Conservation (phyloP, 805 yeast species). For the Citeromyces matritensis region DNA sequence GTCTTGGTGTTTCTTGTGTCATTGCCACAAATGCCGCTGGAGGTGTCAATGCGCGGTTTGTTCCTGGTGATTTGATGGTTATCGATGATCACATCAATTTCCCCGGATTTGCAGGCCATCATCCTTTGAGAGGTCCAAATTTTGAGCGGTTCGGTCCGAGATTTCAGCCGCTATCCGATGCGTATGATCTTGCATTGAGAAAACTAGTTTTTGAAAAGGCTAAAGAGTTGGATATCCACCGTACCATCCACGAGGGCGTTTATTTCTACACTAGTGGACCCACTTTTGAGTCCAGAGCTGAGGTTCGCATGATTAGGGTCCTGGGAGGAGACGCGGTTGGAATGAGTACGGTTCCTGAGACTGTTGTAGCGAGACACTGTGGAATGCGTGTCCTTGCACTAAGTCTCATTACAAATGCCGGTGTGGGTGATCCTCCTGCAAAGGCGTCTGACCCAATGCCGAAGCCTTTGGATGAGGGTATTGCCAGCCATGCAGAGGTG, state of each 20-base stretch:
- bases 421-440: constrained; percentile 55
- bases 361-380: constrained; percentile 79
- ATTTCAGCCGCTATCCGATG: constrained; percentile 79
- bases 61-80: constrained; percentile 86
- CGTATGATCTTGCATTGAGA: constrained; percentile 67
- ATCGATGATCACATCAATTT: constrained; percentile 79
- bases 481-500: constrained; percentile 89
- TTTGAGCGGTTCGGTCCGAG: constrained; percentile 71
- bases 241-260: constrained; percentile 74
- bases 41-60: constrained; percentile 51
- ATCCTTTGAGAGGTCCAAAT: constrained; percentile 82
- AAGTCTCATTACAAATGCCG: constrained; percentile 75
- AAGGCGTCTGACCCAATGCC: constrained; percentile 38
- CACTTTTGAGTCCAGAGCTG: constrained; percentile 87
- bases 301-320: constrained; percentile 54
- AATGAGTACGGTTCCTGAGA: constrained; percentile 97
- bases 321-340: constrained; percentile 93
- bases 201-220: constrained; percentile 26
- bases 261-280: constrained; percentile 87
- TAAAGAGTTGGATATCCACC: constrained; percentile 25
- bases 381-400: constrained; percentile 75
- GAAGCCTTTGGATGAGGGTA: constrained; percentile 45
- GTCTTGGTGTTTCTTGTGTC: constrained; percentile 43
- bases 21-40: constrained; percentile 97
- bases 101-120: constrained; percentile 82